Conservation (phyloP, 108 stramenopile species). For the Nitzschia sp. region DNA sequence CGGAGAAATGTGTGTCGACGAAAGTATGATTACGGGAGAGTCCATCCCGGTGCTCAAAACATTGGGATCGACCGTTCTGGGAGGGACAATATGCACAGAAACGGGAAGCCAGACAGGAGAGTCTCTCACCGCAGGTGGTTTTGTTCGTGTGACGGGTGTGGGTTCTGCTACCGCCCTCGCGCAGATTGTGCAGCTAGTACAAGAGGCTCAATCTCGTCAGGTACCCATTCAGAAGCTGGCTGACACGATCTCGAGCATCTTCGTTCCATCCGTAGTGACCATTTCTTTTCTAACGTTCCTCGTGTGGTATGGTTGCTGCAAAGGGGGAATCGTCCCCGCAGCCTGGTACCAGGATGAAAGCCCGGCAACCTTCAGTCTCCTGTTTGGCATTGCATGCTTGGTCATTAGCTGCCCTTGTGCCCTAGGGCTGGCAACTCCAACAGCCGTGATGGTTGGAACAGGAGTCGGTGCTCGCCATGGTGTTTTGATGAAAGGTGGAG, state of each 20-base stretch:
- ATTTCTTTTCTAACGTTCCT: constrained; percentile 73
- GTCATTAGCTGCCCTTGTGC: constrained; percentile 98
- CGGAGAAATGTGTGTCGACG: constrained; percentile 86
- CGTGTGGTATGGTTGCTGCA: constrained; percentile 60
- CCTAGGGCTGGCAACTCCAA: constrained; percentile 97
- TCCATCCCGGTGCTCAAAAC: constrained; percentile 84
- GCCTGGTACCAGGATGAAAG: constrained; percentile 43
- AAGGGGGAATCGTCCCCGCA: constrained; percentile 27
- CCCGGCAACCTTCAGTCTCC: constrained; percentile 40
- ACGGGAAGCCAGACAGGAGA: constrained; percentile 27
- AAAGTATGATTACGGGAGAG: constrained; percentile 93
- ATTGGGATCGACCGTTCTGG: constrained; percentile 57
- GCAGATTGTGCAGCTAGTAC: constrained; percentile 85
- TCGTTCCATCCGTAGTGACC: constrained; percentile 83
- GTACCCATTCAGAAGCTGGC: constrained; percentile 93
- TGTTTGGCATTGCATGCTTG: constrained; percentile 83
- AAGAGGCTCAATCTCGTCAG: constrained; percentile 91
- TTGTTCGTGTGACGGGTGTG: constrained; percentile 80
- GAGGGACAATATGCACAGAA: constrained; percentile 64
- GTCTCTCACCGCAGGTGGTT: constrained; percentile 38
- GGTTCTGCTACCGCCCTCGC: constrained; percentile 74
- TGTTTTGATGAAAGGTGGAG: constrained; percentile 97
- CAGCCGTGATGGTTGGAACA: constrained; percentile 92
- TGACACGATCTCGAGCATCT: constrained; percentile 90
- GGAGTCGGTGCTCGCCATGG: constrained; percentile 94